These are phyloP conservation scores for Flagelloscypha sp. DNA, from an alignment of 768 basidiomycete genomes.

Conservation along the genomic window DNA sequence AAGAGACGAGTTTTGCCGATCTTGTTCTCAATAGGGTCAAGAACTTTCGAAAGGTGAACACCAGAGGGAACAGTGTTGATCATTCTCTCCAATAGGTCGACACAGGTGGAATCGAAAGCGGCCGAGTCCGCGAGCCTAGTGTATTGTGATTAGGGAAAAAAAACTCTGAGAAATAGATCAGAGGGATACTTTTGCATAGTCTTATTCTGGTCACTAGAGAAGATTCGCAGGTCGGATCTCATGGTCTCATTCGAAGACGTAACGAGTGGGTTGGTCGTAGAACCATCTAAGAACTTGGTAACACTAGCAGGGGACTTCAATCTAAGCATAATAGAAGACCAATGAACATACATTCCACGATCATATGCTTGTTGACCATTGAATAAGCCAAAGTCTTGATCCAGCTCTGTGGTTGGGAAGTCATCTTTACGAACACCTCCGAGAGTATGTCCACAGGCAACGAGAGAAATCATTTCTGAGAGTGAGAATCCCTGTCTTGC, in stretches of 20 bases:
- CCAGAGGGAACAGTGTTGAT: conserved; percentile 37
- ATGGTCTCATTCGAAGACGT: conserved; percentile 23
- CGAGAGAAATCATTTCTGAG: conserved; percentile 42
- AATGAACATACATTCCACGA: background rate
- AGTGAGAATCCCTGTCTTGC: conserved; percentile 32
- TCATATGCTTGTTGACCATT: too few relatives aligned
- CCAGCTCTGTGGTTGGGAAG: conserved; percentile 28
- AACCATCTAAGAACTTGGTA: conserved; percentile 30
- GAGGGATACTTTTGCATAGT: conserved; percentile 30
- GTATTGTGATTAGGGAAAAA: background rate
- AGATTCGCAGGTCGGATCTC: conserved; percentile 32
- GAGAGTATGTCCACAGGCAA: conserved; percentile 44
- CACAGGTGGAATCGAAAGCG: conserved; percentile 31
- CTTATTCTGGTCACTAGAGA: conserved; percentile 28
- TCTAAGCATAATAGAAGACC: background rate
- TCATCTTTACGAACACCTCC: conserved; percentile 40
- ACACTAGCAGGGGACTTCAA: conserved; percentile 20
- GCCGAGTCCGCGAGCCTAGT: conserved; percentile 23
- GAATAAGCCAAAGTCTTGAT: conserved; percentile 29
- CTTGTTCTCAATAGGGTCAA: conserved; percentile 34
- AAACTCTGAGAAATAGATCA: conserved; percentile 2
- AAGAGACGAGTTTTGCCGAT: conserved; percentile 29
- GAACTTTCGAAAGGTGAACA: conserved; percentile 37
- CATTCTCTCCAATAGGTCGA: conserved; percentile 34
- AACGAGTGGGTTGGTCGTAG: conserved; percentile 32